phyloP scores from a whole-genome alignment of 345 rosid genomes.

The Euphorbia lathyris region DNA sequence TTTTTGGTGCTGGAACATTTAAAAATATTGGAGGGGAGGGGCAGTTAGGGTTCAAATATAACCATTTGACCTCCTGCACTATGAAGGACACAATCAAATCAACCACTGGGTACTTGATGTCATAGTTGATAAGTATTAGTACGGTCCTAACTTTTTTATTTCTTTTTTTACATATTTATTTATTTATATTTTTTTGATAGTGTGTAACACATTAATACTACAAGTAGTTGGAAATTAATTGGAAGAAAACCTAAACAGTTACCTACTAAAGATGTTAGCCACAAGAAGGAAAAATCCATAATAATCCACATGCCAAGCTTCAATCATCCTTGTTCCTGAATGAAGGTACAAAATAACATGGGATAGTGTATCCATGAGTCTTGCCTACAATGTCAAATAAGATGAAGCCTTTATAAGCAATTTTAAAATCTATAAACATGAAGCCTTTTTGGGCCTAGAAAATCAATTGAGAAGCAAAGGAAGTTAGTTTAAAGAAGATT shows the following conservation, averaged over 20 bases:
- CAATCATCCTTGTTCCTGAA: constrained; percentile 27
- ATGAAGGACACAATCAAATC: background rate
- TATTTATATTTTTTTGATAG: background rate
- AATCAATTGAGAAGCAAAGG: background rate
- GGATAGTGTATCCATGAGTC: background rate
- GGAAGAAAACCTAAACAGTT: background rate
- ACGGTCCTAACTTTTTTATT: background rate
- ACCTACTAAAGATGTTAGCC: constrained; percentile 1
- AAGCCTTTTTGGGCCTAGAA: background rate
- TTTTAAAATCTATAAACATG: background rate
- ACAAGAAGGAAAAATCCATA: background rate
- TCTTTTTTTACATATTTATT: background rate
- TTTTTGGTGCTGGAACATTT: background rate
- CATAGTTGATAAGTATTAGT: background rate
- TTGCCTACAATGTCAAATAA: background rate
- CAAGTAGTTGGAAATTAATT: background rate
- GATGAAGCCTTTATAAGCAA: background rate
- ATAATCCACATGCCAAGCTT: constrained; percentile 15
- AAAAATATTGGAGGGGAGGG: background rate
- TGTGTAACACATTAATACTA: background rate
- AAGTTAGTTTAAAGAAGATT: background rate
- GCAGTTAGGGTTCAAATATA: background rate
- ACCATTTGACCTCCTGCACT: background rate
- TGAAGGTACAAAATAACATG: background rate
- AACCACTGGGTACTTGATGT: background rate